Evolutionary conservation across 1,284 basidiomycete species (phyloP).

Genomic region (Blastosporella zonata): DNA sequence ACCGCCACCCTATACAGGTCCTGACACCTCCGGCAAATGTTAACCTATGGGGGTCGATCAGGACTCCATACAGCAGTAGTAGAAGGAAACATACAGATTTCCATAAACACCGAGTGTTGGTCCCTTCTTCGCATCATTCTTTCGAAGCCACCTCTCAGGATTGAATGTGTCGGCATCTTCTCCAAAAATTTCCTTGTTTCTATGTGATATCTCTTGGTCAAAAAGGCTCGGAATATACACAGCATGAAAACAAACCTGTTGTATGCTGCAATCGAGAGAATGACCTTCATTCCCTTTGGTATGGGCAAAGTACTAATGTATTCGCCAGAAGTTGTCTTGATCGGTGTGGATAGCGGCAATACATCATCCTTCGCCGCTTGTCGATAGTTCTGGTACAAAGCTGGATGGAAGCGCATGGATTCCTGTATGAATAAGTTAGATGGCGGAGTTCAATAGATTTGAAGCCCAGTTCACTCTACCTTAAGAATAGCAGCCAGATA

Average conservation of each 20-base stretch:
- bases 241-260: slow-evolving; percentile 31
- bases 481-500: slow-evolving; percentile 45
- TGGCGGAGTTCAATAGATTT: neutral
- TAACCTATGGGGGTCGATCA: slow-evolving; percentile 28
- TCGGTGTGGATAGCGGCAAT: slow-evolving; percentile 36
- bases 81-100: slow-evolving; percentile 37
- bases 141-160: slow-evolving; percentile 51
- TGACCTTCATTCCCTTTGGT: slow-evolving; percentile 34
- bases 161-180: slow-evolving; percentile 50
- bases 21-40: slow-evolving; percentile 50
- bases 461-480: too few relatives aligned
- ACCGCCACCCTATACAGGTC: slow-evolving; percentile 49
- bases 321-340: slow-evolving; percentile 31
- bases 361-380: slow-evolving; percentile 37
- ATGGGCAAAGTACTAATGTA: slow-evolving; percentile 31
- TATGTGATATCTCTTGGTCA: slow-evolving; percentile 17
- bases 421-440: slow-evolving; percentile 30
- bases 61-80: neutral
- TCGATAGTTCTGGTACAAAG: slow-evolving; percentile 41
- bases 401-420: slow-evolving; percentile 44
- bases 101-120: slow-evolving; percentile 48
- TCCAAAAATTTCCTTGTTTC: slow-evolving; percentile 49
- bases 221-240: neutral
- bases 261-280: slow-evolving; percentile 37
- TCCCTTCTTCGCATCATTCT: slow-evolving; percentile 33